Base-by-base conservation (phyloP, 306 rosid genomes). In the Lotus japonicus region DNA sequence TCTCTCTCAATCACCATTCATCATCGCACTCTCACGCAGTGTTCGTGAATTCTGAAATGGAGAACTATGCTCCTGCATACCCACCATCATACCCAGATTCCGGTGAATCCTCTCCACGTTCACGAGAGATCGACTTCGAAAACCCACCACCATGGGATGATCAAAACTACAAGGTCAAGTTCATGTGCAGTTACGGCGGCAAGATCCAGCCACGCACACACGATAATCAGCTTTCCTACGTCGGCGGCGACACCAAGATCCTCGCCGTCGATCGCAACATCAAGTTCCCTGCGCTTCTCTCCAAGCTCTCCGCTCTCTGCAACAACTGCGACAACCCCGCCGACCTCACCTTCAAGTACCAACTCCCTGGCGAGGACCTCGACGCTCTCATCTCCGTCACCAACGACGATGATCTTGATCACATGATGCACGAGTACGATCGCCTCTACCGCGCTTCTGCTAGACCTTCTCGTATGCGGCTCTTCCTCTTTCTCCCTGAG, bases 381-480 rank as follows among this genome's bases (percentile, higher is more conserved):
- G 98, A 94, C 43, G 97, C 98, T 2, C 77, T 94, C 61, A 94
- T 94, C 45, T 94, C 98, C 6, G 96, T 94, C 21, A 70, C 96
- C 9, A 94, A 85, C 81, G 98, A 94, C 21, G 98, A 94, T 12
- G 98, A 94, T 61, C 88, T 94, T 2, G 97, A 94, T 35, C 96
- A 90, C 58, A 90, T 94, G 98, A 94, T 94, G 98, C 91, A 85
- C 58, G 98, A 94, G 77, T 94, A 83, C 51, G 98, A 94, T 65
- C 98, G 98, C 11, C 90, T 90, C 65, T 88, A 73, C 57, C 88
- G 98, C 0, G 72, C 84, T 48, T 83, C 97, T 0, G 82, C 82
- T 26, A 85, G 59, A 68, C 96, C 96, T 0, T 86, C 95, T 5
- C 66, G 98, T 36, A 90, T 94, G 96, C 75, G 98, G 57, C 71